Base-by-base conservation (phyloP, 768 basidiomycete species). In the Galerina marginata region DNA sequence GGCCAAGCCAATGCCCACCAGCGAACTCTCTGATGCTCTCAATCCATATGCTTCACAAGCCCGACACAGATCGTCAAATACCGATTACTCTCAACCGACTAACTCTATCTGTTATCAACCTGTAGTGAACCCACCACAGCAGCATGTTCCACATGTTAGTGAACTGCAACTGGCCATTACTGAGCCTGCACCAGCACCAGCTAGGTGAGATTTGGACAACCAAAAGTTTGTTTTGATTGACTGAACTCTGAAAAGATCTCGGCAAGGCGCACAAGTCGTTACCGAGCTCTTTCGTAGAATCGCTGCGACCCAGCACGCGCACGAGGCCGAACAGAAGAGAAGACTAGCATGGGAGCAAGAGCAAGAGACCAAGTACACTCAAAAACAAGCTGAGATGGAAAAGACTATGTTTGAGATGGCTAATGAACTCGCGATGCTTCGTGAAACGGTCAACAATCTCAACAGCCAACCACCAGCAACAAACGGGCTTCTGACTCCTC, bases 11-110 rank as follows among this genome's bases (percentile, higher is more conserved):
- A 65, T 70, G 60, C 47, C 60, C 47, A 65, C 65, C 64, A 92
- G 89, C 77, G 89, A 92, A 73, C 85, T 92, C 58, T 88, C 87
- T 9, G 86, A 92, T 69, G 91, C 91, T 5, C 86, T 92, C 67
- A 92, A 92, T 71, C 90, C 90, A 10, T 78, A 86, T 69, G 79
- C 83, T 58, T 79, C 78, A 38, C 83, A 83, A 54, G 67, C 76
- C 15, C 75, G 82, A 61, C 64, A 72, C 16, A 71, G 79, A 43
- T 11, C 58, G 14, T 39, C 25, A 12, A 9, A 26, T 11, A 56
- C 54, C 57, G 59, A 63, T 7, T 61, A 63, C 11, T 51, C 54
- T 11, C 61, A 29, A n/a, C 40, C 62, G 15, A 42, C 54, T 26
- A 59, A 56, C 33, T 33, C 45, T 14, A 54, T 52, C 44, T 52